These are phyloP conservation scores for Myxozyma sirexii DNA, from an alignment of 805 yeast species.

Conservation along the genomic window DNA sequence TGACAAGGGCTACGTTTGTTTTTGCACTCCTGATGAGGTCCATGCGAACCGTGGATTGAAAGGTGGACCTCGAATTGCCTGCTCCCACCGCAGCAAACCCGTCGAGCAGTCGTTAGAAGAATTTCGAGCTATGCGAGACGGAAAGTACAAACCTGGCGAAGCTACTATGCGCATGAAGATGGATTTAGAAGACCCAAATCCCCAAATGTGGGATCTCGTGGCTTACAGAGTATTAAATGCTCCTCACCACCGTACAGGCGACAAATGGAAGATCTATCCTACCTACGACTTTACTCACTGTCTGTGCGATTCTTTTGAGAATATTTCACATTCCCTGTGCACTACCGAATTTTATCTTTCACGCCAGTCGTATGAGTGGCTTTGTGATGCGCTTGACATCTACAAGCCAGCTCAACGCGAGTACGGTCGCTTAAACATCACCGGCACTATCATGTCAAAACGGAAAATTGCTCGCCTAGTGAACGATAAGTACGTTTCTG, in stretches of 20 bases:
- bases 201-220: conserved; percentile 99
- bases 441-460: conserved; percentile 93
- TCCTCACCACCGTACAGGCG: conserved; percentile 94
- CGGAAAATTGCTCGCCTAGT: conserved; percentile 94
- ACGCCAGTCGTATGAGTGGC: conserved; percentile 97
- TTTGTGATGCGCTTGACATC: conserved; percentile 91
- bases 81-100: conserved; percentile 71
- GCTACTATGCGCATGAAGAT: conserved; percentile 97
- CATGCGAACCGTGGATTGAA: conserved; percentile 87
- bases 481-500: conserved; percentile 77
- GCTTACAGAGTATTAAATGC: conserved; percentile 94
- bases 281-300: conserved; percentile 99
- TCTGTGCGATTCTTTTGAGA: conserved; percentile 95
- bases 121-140: conserved; percentile 91
- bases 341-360: conserved; percentile 92
- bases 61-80: conserved; percentile 87
- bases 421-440: conserved; percentile 92
- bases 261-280: conserved; percentile 96
- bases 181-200: conserved; percentile 84
- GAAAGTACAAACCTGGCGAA: conserved; percentile 83
- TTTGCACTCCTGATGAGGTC: conserved; percentile 89
- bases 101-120: conserved; percentile 74
- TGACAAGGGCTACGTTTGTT: conserved; percentile 88
- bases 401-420: conserved; percentile 99
- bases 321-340: conserved; percentile 93